Base-by-base conservation (phyloP, 2,329 filamentous ascomycete genomes). In the Aspergillus sergii region DNA sequence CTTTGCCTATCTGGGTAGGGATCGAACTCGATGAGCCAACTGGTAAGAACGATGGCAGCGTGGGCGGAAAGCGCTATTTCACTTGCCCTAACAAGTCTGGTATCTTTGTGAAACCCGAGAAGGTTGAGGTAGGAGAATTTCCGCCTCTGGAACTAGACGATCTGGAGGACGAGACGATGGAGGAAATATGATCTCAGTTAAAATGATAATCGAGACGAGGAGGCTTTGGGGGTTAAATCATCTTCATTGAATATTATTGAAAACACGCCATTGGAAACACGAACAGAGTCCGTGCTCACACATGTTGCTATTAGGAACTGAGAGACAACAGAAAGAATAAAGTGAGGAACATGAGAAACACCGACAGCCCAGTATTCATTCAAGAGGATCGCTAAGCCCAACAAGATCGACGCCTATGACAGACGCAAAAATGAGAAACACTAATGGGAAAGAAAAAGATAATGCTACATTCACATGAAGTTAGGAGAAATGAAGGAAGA, bases 1-100 rank as follows among this genome's bases (percentile, higher is more conserved):
- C 68, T 10, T 64, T 72, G 57, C 78, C 78, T 2, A 70, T 81
- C 23, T 89, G 87, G 87, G 77, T 89, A 11, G 87, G 87, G 14
- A 79, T 90, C 39, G 79, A 80, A 64, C 80, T 89, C 45, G 88
- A 90, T 71, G 88, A 90, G 74, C 88, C 88, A 2, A 85, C 83
- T 10, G 88, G 88, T 30, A 88, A 88, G 78, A 90, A 90, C 70
- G 86, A 89, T 69, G 87, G 87, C 6, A 82, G 77, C 45, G 76
- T 82, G 3, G 79, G 79, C 61, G 81, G 81, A 19, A 75, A 78
- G 67, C 79, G 82, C 60, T 88, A 89, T 73, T 90, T 89, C 64
- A 72, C 75, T 26, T 83, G 85, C 64, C 83, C 82, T 46, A 78
- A 76, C 50, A 81, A 82, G 23, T 84, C 84, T 43, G 88, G 88